A percentile compares a stretch with the other conserved stretches of the same genome.
Evolutionary conservation across 2,329 filamentous ascomycete species (phyloP).

Genomic region (Colletotrichum nymphaeae): DNA sequence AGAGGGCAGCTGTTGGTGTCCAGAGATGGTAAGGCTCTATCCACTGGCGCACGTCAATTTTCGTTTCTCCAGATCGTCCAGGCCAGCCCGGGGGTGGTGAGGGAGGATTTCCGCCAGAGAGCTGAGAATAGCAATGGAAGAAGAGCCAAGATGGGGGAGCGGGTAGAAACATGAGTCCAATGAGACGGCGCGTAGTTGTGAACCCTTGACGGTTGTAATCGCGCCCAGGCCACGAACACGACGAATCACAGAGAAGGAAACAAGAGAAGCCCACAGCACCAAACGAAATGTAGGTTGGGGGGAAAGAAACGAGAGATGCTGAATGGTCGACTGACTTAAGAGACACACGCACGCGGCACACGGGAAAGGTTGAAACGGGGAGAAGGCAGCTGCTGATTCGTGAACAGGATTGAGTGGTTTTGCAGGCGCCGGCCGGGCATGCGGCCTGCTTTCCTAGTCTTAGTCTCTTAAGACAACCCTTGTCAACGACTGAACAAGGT

Average conservation of each 20-base stretch:
- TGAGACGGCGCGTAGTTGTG: background rate
- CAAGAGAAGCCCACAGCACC: slow-evolving; percentile 17
- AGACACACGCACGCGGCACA: background rate
- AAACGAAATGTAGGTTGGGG: slow-evolving; percentile 13
- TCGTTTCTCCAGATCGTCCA: slow-evolving; percentile 16
- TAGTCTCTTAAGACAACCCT: background rate
- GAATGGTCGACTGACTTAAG: background rate
- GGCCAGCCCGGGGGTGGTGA: background rate
- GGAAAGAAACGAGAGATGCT: background rate
- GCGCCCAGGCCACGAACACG: background rate
- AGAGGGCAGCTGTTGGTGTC: background rate
- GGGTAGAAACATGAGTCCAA: slow-evolving; percentile 15
- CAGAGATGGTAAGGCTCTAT: background rate
- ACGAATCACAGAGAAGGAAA: background rate
- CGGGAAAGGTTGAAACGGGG: slow-evolving; percentile 14
- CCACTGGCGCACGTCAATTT: background rate
- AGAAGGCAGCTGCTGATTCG: background rate
- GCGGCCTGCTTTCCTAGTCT: background rate
- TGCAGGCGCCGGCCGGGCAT: slow-evolving; percentile 33
- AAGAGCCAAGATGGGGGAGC: slow-evolving; percentile 14
- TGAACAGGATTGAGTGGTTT: slow-evolving; percentile 17
- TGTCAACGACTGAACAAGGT: too few relatives aligned
- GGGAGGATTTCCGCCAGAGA: too few relatives aligned
- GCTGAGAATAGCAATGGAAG: slow-evolving; percentile 18
- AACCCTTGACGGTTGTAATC: background rate